phyloP scores from a whole-genome alignment of 2,329 filamentous ascomycete species.

The Fusarium domesticum region DNA sequence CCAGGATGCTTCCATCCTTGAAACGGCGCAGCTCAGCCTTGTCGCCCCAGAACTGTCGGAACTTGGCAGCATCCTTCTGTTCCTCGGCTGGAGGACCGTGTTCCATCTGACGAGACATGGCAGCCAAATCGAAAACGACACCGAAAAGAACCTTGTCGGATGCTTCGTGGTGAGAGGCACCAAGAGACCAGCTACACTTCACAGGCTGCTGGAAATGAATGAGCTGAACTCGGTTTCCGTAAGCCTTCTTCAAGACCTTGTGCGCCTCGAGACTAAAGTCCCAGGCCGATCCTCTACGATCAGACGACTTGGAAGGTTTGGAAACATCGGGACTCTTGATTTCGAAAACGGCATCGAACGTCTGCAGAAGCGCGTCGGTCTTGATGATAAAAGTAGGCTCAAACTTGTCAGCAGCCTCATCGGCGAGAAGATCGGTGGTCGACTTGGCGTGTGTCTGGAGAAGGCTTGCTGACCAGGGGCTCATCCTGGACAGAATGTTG shows the following conservation, averaged over 20 bases:
- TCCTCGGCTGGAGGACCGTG: slow-evolving; percentile 84
- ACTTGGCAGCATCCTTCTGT: slow-evolving; percentile 75
- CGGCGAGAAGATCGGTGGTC: slow-evolving; percentile 72
- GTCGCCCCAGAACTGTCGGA: slow-evolving; percentile 91
- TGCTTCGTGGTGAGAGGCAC: slow-evolving; percentile 15
- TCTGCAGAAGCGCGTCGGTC: slow-evolving; percentile 51
- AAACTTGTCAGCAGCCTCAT: slow-evolving; percentile 75
- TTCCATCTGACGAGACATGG: slow-evolving; percentile 75
- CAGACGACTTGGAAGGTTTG: slow-evolving; percentile 30
- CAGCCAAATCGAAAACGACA: slow-evolving; percentile 68
- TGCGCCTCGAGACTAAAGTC: slow-evolving; percentile 58
- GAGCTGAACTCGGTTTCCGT: slow-evolving; percentile 70
- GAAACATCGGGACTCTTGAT: slow-evolving; percentile 33
- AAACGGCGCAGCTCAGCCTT: slow-evolving; percentile 91
- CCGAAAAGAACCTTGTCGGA: slow-evolving; percentile 55
- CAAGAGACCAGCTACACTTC: slow-evolving; percentile 31
- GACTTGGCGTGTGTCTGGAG: slow-evolving; percentile 72
- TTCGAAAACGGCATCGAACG: slow-evolving; percentile 50
- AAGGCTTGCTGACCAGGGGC: slow-evolving; percentile 72
- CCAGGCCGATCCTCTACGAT: slow-evolving; percentile 44
- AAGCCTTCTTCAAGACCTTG: slow-evolving; percentile 63
- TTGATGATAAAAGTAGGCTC: slow-evolving; percentile 76
- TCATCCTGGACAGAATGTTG: slow-evolving; percentile 91
- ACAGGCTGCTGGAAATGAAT: slow-evolving; percentile 55
- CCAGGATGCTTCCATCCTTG: slow-evolving; percentile 89